Conservation (phyloP, 768 basidiomycete genomes). For the Rhizopogon vinicolor region DNA sequence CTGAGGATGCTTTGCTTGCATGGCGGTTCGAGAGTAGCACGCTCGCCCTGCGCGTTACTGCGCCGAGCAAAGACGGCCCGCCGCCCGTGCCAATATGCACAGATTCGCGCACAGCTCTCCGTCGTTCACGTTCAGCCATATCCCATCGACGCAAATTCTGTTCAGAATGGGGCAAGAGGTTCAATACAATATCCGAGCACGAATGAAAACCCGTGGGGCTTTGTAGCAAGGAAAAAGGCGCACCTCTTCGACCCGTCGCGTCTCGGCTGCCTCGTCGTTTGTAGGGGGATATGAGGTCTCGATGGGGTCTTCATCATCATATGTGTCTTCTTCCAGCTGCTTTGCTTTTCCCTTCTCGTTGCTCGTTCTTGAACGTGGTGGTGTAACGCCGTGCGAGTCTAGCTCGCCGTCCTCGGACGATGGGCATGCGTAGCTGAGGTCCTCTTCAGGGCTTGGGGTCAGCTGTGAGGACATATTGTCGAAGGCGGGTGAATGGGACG, state of each 20-base stretch:
- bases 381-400: slow-evolving; percentile 14
- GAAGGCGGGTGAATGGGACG: slow-evolving; percentile 34
- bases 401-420: slow-evolving; percentile 29
- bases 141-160: slow-evolving; percentile 82
- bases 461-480: slow-evolving; percentile 13
- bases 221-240: slow-evolving; percentile 4
- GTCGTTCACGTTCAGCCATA: slow-evolving; percentile 65
- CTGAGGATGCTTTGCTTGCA: slow-evolving; percentile 24
- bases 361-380: slow-evolving; percentile 19
- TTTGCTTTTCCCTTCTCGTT: slow-evolving; percentile 32
- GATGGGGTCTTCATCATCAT: slow-evolving; percentile 20
- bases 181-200: slow-evolving; percentile 1
- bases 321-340: slow-evolving; percentile 15
- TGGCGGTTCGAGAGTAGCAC: slow-evolving; percentile 48
- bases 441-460: slow-evolving; percentile 37
- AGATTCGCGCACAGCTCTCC: slow-evolving; percentile 68
- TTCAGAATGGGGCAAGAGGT: background rate
- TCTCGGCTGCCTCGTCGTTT: slow-evolving; percentile 62
- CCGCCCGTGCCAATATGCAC: slow-evolving; percentile 6
- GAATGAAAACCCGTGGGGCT: slow-evolving; percentile 3
- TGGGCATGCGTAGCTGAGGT: slow-evolving; percentile 32
- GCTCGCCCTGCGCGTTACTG: slow-evolving; percentile 56
- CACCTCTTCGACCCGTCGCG: slow-evolving; percentile 71
- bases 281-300: slow-evolving; percentile 55
- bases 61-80: slow-evolving; percentile 45